These are phyloP conservation scores for Wickerhamiella vanderwaltii DNA, from an alignment of 805 yeast genomes.

Conservation along the genomic window DNA sequence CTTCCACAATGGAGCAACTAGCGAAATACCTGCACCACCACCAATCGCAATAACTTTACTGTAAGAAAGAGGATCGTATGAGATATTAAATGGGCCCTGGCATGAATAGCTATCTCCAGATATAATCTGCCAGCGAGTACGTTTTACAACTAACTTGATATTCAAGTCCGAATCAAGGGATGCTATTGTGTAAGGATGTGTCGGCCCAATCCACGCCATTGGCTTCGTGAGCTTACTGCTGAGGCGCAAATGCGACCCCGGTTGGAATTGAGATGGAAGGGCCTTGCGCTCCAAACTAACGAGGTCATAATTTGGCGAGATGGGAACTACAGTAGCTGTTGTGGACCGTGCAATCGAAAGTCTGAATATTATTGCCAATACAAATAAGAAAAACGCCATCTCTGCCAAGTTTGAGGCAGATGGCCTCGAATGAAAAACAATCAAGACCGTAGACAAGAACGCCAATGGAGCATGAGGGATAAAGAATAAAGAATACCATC, in stretches of 20 bases:
- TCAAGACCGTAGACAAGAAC: constrained; percentile 49
- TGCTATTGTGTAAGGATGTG: constrained; percentile 38
- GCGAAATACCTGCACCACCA: constrained; percentile 22
- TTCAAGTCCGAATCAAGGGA: constrained; percentile 37
- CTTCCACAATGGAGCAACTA: constrained; percentile 15
- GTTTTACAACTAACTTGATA: constrained; percentile 28
- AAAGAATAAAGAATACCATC: constrained; percentile 53
- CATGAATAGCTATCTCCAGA: constrained; percentile 26
- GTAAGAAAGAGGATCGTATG: constrained; percentile 19
- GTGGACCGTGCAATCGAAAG: constrained; percentile 22
- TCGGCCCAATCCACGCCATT: constrained; percentile 31
- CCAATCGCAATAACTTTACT: constrained; percentile 17
- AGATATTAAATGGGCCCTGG: constrained; percentile 30
- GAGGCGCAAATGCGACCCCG: constrained; percentile 38
- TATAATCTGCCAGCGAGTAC: constrained; percentile 26
- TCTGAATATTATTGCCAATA: constrained; percentile 47
- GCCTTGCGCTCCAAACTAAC: constrained; percentile 33
- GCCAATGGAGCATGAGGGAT: constrained; percentile 61
- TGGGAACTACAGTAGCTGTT: constrained; percentile 25
- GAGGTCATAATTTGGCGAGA: constrained; percentile 33
- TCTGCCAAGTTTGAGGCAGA: constrained; percentile 45
- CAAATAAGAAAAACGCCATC: constrained; percentile 40
- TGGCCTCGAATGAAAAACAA: constrained; percentile 76
- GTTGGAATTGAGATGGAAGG: constrained; percentile 24
- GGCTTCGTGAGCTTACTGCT: constrained; percentile 20